phyloP scores from a whole-genome alignment of 768 basidiomycete species.

The Termitomyces titanicus region DNA sequence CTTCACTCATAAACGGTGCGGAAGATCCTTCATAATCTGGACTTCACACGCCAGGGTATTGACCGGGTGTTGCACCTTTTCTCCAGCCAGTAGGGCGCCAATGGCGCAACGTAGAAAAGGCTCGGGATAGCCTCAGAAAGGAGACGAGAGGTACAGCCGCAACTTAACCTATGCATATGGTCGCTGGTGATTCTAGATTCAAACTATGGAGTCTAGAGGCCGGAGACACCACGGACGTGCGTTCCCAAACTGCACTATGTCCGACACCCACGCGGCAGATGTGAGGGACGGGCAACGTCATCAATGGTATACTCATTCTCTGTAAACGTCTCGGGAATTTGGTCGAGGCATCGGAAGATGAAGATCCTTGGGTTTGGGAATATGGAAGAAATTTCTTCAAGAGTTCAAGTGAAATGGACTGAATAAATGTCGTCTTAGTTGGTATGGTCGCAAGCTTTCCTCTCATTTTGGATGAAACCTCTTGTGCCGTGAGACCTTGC shows the following conservation, averaged over 20 bases:
- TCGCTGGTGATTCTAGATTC: background rate
- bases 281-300: background rate
- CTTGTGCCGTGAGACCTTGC: no score
- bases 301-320: background rate
- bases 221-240: background rate
- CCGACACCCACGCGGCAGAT: background rate
- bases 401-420: background rate
- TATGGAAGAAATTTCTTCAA: background rate
- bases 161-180: background rate
- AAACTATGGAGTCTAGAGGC: background rate
- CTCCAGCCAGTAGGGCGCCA: background rate
- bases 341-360: background rate
- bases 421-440: background rate
- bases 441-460: background rate
- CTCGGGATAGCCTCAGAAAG: background rate
- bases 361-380: background rate
- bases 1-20: background rate
- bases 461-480: no score
- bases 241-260: background rate
- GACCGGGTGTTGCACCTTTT: background rate
- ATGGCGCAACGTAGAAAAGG: background rate
- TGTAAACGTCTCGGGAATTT: background rate
- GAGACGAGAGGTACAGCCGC: background rate
- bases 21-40: background rate
- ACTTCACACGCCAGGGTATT: background rate